These are phyloP conservation scores for Verticillium isaacii DNA, from an alignment of 2,329 filamentous ascomycete genomes.

Conservation along the genomic window DNA sequence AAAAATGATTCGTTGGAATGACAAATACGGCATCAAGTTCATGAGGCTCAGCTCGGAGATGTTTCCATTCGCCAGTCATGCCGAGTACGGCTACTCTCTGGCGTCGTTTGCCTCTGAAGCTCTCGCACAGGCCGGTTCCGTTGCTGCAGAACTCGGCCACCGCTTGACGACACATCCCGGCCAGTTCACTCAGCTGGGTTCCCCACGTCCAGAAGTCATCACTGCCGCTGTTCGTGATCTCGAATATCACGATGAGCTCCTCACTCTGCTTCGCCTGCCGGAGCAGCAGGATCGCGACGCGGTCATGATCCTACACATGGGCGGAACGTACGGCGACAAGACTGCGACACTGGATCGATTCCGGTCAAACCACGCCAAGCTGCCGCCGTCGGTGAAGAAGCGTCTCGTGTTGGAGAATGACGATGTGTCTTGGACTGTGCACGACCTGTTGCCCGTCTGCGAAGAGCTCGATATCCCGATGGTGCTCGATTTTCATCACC, in stretches of 20 bases:
- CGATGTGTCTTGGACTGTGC: conserved; percentile 88
- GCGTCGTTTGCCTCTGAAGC: conserved; percentile 76
- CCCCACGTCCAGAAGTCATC: conserved; percentile 73
- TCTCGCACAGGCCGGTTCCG: conserved; percentile 69
- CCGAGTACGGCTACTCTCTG: conserved; percentile 79
- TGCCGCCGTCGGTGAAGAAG: conserved; percentile 68
- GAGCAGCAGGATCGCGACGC: conserved; percentile 78
- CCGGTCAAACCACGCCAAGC: conserved; percentile 62
- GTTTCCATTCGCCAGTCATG: conserved; percentile 93
- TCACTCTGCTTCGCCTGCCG: conserved; percentile 70
- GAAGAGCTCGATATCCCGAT: conserved; percentile 92
- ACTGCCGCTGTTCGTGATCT: conserved; percentile 74
- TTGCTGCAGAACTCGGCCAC: conserved; percentile 75
- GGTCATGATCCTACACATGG: conserved; percentile 93
- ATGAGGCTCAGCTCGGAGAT: conserved; percentile 91
- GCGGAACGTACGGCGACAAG: conserved; percentile 86
- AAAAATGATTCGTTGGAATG: conserved; percentile 90
- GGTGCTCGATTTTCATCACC: conserved; percentile 90
- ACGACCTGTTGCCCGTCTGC: conserved; percentile 84
- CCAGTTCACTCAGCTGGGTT: conserved; percentile 88
- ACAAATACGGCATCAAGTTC: conserved; percentile 87
- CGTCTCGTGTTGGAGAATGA: conserved; percentile 90
- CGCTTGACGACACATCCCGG: conserved; percentile 87
- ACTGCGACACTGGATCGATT: conserved; percentile 73
- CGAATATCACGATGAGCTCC: conserved; percentile 82